Percentiles rank a stretch among this genome's conserved stretches.
Evolutionary conservation across 1,139 yeast genomes (phyloP).

Genomic region (Yamadazyma songkhlaensis): DNA sequence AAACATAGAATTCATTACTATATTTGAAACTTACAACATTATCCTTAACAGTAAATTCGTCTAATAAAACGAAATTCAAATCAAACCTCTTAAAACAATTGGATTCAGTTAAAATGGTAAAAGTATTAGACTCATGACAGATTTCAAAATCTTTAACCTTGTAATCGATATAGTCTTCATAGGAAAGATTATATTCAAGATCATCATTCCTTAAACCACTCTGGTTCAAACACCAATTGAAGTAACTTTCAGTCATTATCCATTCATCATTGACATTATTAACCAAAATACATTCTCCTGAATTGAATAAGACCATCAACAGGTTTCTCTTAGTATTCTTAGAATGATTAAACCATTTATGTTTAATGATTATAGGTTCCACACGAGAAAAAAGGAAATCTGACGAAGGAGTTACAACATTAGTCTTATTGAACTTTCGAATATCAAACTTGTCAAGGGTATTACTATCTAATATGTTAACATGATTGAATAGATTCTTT

Average conservation of each 20-base stretch:
- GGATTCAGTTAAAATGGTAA: conserved; percentile 17
- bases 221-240: conserved; percentile 24
- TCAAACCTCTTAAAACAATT: conserved; percentile 7
- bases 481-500: conserved; percentile 26
- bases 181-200: conserved; percentile 17
- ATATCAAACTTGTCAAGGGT: conserved; percentile 27
- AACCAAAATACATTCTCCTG: conserved; percentile 38
- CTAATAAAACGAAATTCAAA: not conserved
- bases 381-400: conserved; percentile 29
- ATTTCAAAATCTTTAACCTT: conserved; percentile 31
- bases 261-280: conserved; percentile 23
- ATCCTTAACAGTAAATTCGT: not conserved
- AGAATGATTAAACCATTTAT: conserved; percentile 33
- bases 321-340: conserved; percentile 25
- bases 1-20: not conserved
- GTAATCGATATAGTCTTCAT: conserved; percentile 20
- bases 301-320: conserved; percentile 35
- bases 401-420: conserved; percentile 27
- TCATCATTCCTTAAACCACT: conserved; percentile 13
- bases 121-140: conserved; percentile 12
- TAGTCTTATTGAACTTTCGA: conserved; percentile 25
- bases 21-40: not conserved
- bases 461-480: conserved; percentile 28
- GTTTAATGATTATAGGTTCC: conserved; percentile 34
- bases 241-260: conserved; percentile 26